Conservation (phyloP, 192 early-diverging fungal genomes). For the Diversispora eburnea region DNA sequence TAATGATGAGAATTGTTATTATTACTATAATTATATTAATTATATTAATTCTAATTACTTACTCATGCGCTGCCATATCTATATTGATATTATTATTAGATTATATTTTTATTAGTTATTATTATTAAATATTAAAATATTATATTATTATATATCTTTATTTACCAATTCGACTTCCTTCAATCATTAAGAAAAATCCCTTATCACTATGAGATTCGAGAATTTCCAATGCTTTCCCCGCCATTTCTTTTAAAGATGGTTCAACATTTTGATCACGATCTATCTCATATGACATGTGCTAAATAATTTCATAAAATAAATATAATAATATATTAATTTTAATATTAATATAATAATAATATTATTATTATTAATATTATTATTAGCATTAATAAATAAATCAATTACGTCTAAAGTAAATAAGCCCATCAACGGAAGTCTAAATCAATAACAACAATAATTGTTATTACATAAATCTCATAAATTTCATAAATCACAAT, state of each 20-base stretch:
- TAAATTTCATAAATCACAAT: neutral
- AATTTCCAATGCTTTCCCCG: constrained; percentile 73
- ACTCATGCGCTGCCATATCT: constrained; percentile 92
- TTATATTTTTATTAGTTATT: neutral
- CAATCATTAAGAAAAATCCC: constrained; percentile 97
- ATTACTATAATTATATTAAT: neutral
- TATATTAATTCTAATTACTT: constrained; percentile 22
- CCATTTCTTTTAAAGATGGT: constrained; percentile 84
- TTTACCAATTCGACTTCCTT: constrained; percentile 81
- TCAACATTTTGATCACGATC: constrained; percentile 65
- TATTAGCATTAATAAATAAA: neutral
- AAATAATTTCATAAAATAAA: neutral
- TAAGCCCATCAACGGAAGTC: constrained; percentile 69
- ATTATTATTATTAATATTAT: neutral
- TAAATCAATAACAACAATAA: neutral
- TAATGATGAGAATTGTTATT: neutral
- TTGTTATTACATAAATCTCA: neutral
- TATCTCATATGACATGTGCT: constrained; percentile 92
- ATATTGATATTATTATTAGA: neutral
- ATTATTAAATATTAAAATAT: neutral
- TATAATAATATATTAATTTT: neutral
- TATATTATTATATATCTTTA: neutral
- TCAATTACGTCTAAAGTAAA: constrained; percentile 63
- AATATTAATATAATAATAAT: too few species aligned
- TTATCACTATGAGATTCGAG: constrained; percentile 53